Evolutionary conservation across 2,329 filamentous ascomycete genomes (phyloP).

Genomic region (Dryadomyces sulphureus): DNA sequence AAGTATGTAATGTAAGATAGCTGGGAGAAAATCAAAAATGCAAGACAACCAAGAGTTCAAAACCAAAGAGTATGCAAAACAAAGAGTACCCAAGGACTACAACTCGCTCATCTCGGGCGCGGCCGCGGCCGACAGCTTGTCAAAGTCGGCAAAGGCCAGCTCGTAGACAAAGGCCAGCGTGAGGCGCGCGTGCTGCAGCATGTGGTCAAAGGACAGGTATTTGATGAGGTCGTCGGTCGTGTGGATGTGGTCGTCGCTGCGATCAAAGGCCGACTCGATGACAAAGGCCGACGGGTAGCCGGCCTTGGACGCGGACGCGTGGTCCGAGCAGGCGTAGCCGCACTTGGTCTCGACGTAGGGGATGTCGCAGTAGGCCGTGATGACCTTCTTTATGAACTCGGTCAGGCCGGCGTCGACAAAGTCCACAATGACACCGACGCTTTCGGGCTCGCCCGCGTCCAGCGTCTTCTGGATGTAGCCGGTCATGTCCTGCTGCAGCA

Average conservation of each 20-base stretch:
- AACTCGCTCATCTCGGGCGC: constrained; percentile 11
- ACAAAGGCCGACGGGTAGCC: constrained; percentile 53
- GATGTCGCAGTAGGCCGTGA: constrained; percentile 77
- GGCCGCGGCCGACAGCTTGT: constrained; percentile 13
- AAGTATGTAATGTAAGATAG: no score
- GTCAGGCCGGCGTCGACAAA: constrained; percentile 75
- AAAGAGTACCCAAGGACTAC: no score
- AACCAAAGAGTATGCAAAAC: no score
- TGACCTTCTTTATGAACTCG: constrained; percentile 77
- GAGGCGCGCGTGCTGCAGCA: constrained; percentile 46
- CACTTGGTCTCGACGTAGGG: constrained; percentile 32
- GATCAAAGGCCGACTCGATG: constrained; percentile 44
- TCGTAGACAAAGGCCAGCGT: constrained; percentile 33
- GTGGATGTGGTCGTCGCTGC: constrained; percentile 57
- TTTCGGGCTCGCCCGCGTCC: constrained; percentile 68
- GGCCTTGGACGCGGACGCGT: constrained; percentile 50
- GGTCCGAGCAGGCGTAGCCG: constrained; percentile 50
- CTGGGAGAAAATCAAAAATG: no score
- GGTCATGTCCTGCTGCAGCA: constrained; percentile 98
- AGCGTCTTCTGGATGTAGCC: constrained; percentile 74
- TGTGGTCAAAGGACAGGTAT: constrained; percentile 51
- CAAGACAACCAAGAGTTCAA: no score
- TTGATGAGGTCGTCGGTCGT: constrained; percentile 57
- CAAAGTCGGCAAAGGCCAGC: constrained; percentile 23
- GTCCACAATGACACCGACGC: constrained; percentile 84